Percentiles rank a stretch among this genome's conserved stretches.
Conservation (phyloP, 768 basidiomycete species). For the Atractiella rhizophila region DNA sequence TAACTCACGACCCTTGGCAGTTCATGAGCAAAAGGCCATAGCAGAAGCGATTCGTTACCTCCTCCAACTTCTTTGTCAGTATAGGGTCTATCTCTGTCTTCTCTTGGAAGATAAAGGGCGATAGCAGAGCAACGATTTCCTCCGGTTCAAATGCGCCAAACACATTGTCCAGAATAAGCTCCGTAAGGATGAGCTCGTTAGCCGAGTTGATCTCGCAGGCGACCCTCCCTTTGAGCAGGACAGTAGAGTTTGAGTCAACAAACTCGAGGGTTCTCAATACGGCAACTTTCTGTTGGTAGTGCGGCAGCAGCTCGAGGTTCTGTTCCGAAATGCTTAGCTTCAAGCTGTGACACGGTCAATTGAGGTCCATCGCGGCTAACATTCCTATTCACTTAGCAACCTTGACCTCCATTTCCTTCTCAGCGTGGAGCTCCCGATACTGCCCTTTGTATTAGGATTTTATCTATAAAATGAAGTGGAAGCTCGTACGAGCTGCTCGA, state of each 20-base stretch:
- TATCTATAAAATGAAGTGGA: background rate
- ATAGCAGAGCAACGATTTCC: slow-evolving; percentile 84
- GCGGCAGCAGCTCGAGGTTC: slow-evolving; percentile 82
- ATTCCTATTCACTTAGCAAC: slow-evolving; percentile 27
- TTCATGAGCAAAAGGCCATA: too few relatives aligned
- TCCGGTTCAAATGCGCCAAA: slow-evolving; percentile 72
- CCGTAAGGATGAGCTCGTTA: slow-evolving; percentile 86
- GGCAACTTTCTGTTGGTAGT: slow-evolving; percentile 79
- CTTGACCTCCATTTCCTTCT: slow-evolving; percentile 44
- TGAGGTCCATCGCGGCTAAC: background rate
- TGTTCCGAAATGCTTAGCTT: slow-evolving; percentile 80
- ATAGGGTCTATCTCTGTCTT: slow-evolving; percentile 75
- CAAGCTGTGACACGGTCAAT: slow-evolving; percentile 24
- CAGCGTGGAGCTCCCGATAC: slow-evolving; percentile 52
- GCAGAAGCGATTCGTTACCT: slow-evolving; percentile 17
- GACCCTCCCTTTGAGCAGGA: slow-evolving; percentile 82
- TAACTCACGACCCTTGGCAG: too few relatives aligned
- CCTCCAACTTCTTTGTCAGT: slow-evolving; percentile 50
- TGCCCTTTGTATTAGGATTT: slow-evolving; percentile 18
- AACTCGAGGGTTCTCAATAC: slow-evolving; percentile 78
- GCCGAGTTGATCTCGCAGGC: slow-evolving; percentile 99
- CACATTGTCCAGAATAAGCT: slow-evolving; percentile 86
- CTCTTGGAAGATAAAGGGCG: slow-evolving; percentile 94
- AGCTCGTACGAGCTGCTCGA: slow-evolving; percentile 45
- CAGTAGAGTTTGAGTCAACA: slow-evolving; percentile 84